phyloP scores from a whole-genome alignment of 2,329 filamentous ascomycete genomes.

The Pseudocercospora macadamiae region DNA sequence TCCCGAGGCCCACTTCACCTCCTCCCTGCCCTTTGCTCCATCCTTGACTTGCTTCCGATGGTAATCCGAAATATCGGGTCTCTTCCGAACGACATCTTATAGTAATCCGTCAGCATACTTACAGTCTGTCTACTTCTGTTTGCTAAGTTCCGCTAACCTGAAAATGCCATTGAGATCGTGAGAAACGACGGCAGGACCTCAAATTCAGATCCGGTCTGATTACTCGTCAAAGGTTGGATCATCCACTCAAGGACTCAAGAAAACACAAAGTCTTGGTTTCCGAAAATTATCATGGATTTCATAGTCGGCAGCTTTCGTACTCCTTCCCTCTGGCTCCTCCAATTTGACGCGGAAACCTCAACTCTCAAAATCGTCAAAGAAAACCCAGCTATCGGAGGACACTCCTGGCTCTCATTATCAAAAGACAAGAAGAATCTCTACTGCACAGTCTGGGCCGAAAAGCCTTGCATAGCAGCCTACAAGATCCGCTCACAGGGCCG shows the following conservation, averaged over 20 bases:
- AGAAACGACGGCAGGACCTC: not conserved
- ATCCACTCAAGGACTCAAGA: too few relatives aligned
- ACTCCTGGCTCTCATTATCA: constrained; percentile 41
- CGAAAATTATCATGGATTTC: constrained; percentile 42
- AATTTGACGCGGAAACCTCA: constrained; percentile 32
- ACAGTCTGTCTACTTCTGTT: too few relatives aligned
- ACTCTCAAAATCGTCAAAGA: constrained; percentile 31
- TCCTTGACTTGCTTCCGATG: constrained; percentile 5
- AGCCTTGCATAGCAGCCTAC: constrained; percentile 39
- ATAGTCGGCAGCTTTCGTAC: constrained; percentile 41
- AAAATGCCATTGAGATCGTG: too few relatives aligned
- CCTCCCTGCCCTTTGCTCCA: constrained; percentile 6
- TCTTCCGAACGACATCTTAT: not conserved
- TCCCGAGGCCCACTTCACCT: constrained; percentile 10
- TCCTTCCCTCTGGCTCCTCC: constrained; percentile 36
- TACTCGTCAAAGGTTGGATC: not conserved
- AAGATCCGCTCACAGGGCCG: constrained; percentile 27
- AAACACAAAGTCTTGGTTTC: too few relatives aligned
- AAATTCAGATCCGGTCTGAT: not conserved
- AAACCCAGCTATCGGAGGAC: constrained; percentile 37
- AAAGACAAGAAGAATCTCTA: constrained; percentile 35
- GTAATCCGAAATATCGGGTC: not conserved
- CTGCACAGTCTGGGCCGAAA: constrained; percentile 41
- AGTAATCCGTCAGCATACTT: too few relatives aligned
- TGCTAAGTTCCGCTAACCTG: too few relatives aligned